A percentile compares a stretch with the other conserved stretches of the same genome.
Evolutionary conservation across 1,139 yeast genomes (phyloP).

Genomic region (Debaryomyces sp.): DNA sequence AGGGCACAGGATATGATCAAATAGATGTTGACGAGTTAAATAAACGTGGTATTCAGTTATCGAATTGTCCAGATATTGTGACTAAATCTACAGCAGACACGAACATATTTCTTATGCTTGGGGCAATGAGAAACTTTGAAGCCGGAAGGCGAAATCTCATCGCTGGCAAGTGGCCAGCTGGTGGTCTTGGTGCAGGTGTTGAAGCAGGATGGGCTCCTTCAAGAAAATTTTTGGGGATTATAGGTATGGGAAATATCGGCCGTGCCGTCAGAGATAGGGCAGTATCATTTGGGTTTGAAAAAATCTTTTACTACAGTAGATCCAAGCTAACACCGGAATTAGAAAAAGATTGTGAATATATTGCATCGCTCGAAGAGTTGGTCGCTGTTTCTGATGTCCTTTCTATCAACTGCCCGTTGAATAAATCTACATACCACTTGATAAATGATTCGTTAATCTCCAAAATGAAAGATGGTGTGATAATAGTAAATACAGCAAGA

Average conservation of each 20-base stretch:
- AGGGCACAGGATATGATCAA: slow-evolving; percentile 88
- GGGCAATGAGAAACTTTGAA: slow-evolving; percentile 64
- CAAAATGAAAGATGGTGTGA: not conserved
- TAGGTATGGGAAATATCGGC: slow-evolving; percentile 72
- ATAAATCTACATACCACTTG: not conserved
- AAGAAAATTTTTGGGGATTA: slow-evolving; percentile 56
- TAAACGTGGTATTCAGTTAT: slow-evolving; percentile 52
- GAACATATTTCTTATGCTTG: slow-evolving; percentile 58
- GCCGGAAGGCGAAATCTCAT: slow-evolving; percentile 37
- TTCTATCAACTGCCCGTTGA: not conserved
- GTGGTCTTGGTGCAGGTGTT: slow-evolving; percentile 15
- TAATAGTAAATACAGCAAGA: not conserved
- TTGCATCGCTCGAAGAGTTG: slow-evolving; percentile 55
- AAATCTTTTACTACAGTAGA: slow-evolving; percentile 58
- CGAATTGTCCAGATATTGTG: slow-evolving; percentile 66
- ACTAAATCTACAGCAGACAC: slow-evolving; percentile 77
- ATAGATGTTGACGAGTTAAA: slow-evolving; percentile 51
- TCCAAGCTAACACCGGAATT: slow-evolving; percentile 44
- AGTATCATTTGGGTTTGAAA: slow-evolving; percentile 56
- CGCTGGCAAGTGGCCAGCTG: slow-evolving; percentile 54
- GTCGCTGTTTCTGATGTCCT: slow-evolving; percentile 31
- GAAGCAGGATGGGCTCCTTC: slow-evolving; percentile 43
- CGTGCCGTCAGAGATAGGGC: slow-evolving; percentile 56
- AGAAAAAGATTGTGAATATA: slow-evolving; percentile 55
- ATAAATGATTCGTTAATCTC: not conserved